A percentile compares a stretch with the other conserved stretches of the same genome.
Evolutionary conservation across 2,329 filamentous ascomycete genomes (phyloP).

Genomic region (Cladophialophora exuberans): DNA sequence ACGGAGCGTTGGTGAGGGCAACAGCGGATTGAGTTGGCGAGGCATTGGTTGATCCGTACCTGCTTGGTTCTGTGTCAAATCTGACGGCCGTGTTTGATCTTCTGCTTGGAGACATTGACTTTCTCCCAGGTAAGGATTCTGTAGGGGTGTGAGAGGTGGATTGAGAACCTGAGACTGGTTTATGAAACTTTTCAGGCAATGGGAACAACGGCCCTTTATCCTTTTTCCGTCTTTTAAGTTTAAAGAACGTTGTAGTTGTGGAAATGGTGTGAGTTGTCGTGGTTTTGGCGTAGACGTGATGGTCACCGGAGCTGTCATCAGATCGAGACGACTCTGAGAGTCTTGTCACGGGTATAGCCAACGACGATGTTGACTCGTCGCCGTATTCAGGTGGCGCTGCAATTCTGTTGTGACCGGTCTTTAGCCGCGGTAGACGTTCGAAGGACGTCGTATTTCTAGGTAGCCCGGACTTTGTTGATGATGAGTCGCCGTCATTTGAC

Average conservation of each 20-base stretch:
- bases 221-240: slow-evolving; percentile 70
- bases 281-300: slow-evolving; percentile 60
- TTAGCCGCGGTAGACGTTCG: slow-evolving; percentile 21
- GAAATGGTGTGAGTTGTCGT: slow-evolving; percentile 68
- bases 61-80: slow-evolving; percentile 23
- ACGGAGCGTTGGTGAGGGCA: slow-evolving; percentile 52
- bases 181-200: slow-evolving; percentile 73
- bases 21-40: slow-evolving; percentile 58
- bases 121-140: slow-evolving; percentile 44
- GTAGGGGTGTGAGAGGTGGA: slow-evolving; percentile 44
- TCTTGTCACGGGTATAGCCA: slow-evolving; percentile 67
- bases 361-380: slow-evolving; percentile 63
- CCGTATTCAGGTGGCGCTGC: slow-evolving; percentile 63
- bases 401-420: slow-evolving; percentile 45
- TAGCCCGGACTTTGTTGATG: slow-evolving; percentile 4
- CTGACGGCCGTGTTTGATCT: slow-evolving; percentile 29
- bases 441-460: slow-evolving; percentile 20
- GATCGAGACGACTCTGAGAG: slow-evolving; percentile 88
- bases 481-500: background rate
- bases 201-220: slow-evolving; percentile 82
- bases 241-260: slow-evolving; percentile 76
- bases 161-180: slow-evolving; percentile 45
- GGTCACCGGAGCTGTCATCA: slow-evolving; percentile 77
- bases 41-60: slow-evolving; percentile 42
- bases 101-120: slow-evolving; percentile 33